Evolutionary conservation across 2,329 filamentous ascomycete species (phyloP).

Genomic region (Knufia fluminis): DNA sequence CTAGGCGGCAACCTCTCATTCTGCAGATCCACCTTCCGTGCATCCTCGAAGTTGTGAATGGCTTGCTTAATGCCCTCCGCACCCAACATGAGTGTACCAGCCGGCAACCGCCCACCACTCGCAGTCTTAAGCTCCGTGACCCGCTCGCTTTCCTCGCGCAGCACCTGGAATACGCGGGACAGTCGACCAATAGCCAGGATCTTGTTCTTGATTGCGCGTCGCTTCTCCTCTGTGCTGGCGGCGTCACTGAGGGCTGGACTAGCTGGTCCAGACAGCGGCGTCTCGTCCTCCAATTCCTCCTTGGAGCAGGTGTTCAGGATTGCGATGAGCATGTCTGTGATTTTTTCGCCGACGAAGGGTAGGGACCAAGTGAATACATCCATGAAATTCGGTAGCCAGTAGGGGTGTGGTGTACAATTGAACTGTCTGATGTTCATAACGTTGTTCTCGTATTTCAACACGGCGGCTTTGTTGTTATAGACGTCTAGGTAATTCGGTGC

Average conservation of each 20-base stretch:
- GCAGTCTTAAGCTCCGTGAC: constrained; percentile 98
- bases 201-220: constrained; percentile 98
- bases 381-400: constrained; percentile 99
- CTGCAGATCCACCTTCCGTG: constrained; percentile 89
- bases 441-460: constrained; percentile 99
- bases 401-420: constrained; percentile 98
- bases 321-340: constrained; percentile 98
- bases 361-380: constrained; percentile 99
- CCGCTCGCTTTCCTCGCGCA: constrained; percentile 92
- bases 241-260: constrained; percentile 71
- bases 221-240: constrained; percentile 86
- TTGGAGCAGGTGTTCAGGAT: constrained; percentile 99
- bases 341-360: constrained; percentile 97
- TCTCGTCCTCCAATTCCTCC: constrained; percentile 88
- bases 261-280: constrained; percentile 59
- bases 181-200: constrained; percentile 94
- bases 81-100: constrained; percentile 93
- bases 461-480: constrained; percentile 99
- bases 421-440: constrained; percentile 99
- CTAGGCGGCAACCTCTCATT: constrained; percentile 90
- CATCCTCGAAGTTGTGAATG: constrained; percentile 93
- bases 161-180: constrained; percentile 94
- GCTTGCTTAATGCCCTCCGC: constrained; percentile 98
- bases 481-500: constrained; percentile 98
- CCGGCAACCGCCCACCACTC: constrained; percentile 80